These are phyloP conservation scores for Leccinellum albellum DNA, from an alignment of 768 basidiomycete species.

Conservation along the genomic window DNA sequence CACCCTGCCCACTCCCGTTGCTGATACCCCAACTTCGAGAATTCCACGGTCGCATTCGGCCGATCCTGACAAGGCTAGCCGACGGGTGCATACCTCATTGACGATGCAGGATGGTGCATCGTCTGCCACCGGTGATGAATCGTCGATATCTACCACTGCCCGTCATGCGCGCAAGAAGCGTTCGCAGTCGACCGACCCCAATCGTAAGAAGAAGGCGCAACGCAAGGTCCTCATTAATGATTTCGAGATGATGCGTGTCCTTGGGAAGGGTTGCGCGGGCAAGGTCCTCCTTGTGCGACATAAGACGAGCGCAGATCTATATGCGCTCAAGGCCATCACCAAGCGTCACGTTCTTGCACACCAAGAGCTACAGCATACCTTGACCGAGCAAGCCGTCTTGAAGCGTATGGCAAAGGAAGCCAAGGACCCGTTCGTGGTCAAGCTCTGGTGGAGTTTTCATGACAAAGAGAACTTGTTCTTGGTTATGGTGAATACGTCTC, in stretches of 20 bases:
- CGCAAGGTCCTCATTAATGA: conserved; percentile 82
- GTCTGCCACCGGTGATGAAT: conserved; percentile 66
- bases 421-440: conserved; percentile 91
- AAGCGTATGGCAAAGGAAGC: conserved; percentile 89
- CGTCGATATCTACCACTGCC: conserved; percentile 60
- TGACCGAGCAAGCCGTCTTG: conserved; percentile 94
- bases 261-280: conserved; percentile 97
- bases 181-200: conserved; percentile 46
- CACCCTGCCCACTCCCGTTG: conserved; percentile 36
- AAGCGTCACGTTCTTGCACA: conserved; percentile 96
- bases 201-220: conserved; percentile 47
- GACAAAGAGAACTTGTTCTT: conserved; percentile 96
- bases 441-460: conserved; percentile 96
- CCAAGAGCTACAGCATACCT: conserved; percentile 92
- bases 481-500: conserved; percentile 67
- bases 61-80: conserved; percentile 62
- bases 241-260: conserved; percentile 95
- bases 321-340: conserved; percentile 96
- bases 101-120: conserved; percentile 48
- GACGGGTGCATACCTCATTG: conserved; percentile 56
- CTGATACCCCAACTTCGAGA: conserved; percentile 38
- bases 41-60: conserved; percentile 79
- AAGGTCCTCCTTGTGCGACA: conserved; percentile 91
- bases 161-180: conserved; percentile 52
- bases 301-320: conserved; percentile 65